Evolutionary conservation across 805 yeast species (phyloP).

Genomic region (Candida sanyiensis): DNA sequence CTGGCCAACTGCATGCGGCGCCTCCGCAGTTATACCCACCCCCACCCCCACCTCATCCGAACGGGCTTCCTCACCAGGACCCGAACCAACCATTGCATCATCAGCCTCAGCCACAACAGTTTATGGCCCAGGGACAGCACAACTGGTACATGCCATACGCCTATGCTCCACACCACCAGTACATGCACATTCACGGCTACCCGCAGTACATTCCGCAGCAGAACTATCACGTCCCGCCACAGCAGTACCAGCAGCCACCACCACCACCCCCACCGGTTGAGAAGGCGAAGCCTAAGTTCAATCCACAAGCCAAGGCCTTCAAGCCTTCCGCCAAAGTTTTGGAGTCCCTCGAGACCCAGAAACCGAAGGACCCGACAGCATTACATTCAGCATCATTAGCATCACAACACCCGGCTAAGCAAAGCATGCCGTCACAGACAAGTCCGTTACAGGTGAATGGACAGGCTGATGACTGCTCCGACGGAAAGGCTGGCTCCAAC

Average conservation of each 20-base stretch:
- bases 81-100: constrained; percentile 2
- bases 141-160: neutral
- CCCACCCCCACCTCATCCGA: constrained; percentile 1
- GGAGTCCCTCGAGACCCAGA: neutral
- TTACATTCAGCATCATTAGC: neutral
- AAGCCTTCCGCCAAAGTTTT: constrained; percentile 1
- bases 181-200: no score
- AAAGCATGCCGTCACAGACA: neutral
- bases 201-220: no score
- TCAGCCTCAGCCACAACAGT: constrained; percentile 1
- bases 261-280: neutral
- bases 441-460: constrained; percentile 2
- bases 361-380: neutral
- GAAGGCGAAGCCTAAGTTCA: constrained; percentile 4
- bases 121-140: constrained; percentile 1
- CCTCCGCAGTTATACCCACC: no score
- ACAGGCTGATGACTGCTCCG: neutral
- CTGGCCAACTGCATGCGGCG: no score
- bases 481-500: neutral
- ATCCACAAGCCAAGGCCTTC: constrained; percentile 1
- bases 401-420: neutral
- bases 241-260: constrained; percentile 2
- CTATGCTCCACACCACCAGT: neutral
- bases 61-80: no score
- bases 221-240: neutral